Percentiles rank a stretch among this genome's conserved stretches.
Conservation (phyloP, 345 rosid species). For the Raphanus sativus region DNA sequence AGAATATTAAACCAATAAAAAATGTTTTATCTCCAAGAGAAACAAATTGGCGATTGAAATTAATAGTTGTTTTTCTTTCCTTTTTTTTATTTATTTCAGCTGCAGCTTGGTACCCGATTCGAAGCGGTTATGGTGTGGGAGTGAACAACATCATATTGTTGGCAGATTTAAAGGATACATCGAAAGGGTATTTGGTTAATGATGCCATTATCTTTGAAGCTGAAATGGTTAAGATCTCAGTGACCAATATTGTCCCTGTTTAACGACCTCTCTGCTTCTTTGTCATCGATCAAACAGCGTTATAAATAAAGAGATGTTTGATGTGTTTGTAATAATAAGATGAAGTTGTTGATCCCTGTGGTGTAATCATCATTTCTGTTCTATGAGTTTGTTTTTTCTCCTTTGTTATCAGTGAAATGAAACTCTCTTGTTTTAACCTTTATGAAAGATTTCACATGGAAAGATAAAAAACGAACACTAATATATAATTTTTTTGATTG, state of each 20-base stretch:
- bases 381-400: too few species aligned
- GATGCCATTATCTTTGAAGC: constrained; percentile 47
- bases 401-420: too few species aligned
- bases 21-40: too few species aligned
- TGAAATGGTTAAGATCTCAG: constrained; percentile 32
- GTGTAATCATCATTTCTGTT: too few species aligned
- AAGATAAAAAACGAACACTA: too few species aligned
- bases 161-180: neutral
- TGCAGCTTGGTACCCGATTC: constrained; percentile 37
- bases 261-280: neutral
- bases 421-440: too few species aligned
- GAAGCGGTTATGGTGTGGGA: constrained; percentile 24
- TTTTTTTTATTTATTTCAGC: neutral
- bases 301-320: constrained; percentile 4
- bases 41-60: neutral
- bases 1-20: neutral
- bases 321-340: constrained; percentile 12
- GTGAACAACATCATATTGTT: constrained; percentile 26
- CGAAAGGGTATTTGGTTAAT: constrained; percentile 38
- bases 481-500: too few species aligned
- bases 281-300: neutral
- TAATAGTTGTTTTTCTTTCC: neutral
- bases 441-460: too few species aligned
- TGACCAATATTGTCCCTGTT: constrained; percentile 26
- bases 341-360: too few species aligned